Evolutionary conservation across 2,329 filamentous ascomycete species (phyloP), one percentile per base, ranked within the genome.

Genomic region (Chrysoporthe austroafricana): DNA sequence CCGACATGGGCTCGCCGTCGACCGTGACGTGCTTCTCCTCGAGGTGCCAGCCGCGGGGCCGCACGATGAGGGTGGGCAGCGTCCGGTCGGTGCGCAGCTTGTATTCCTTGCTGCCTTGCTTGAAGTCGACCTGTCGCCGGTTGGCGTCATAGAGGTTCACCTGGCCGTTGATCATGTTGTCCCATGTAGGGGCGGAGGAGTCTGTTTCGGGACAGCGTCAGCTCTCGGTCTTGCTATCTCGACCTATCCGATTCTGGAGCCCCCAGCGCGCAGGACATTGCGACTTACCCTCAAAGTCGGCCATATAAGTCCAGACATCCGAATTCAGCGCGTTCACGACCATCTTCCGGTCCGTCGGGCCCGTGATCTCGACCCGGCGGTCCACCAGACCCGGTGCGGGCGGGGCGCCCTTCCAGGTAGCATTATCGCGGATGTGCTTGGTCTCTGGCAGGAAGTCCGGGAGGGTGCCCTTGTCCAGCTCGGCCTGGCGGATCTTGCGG

Each of bases 101-200:
- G 85, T 99, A 99, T 77, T 97, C 94, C 83, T 98, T 99, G 75
- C 89, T 84, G 71, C 94, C 94, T 77, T 94, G 91, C 85, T 96
- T 96, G 86, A 98, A 98, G 84, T 98, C 95, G 74, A 98, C 89
- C 82, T 97, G 92, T 74, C 89, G 90, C 76, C 96, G 92, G 77
- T 97, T 94, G 73, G 94, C 96, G 76, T 98, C 96, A 84, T 97
- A 96, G 67, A 99, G 88, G 84, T 98, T 99, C 73, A 97, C 90
- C 82, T 99, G 96, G 71, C 96, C 96, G 74, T 96, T 97, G 84
- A 98, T 91, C 94, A 98, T 98, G 84, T 98, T 98, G 73, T 97
- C 94, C 96, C 96, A 99, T 56, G 96, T 97, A 34, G 96, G 96
- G 34, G 96, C 94, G 76, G 87, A 96, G 7, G 96, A 97, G 80